Base-by-base conservation (phyloP, 2,329 filamentous ascomycete genomes). In the Apiospora hydei region DNA sequence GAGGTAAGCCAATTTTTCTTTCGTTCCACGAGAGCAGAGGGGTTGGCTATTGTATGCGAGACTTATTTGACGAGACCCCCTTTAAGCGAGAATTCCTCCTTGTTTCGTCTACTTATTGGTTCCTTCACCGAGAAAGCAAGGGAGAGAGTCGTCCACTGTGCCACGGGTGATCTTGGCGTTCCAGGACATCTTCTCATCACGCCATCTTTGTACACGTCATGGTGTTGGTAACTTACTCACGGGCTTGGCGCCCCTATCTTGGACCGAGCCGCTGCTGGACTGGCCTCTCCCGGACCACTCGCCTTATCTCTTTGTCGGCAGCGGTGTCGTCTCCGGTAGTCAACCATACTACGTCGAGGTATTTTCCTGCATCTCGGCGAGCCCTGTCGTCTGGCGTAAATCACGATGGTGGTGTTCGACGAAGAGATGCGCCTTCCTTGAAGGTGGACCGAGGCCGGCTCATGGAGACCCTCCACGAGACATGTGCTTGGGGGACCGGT, bases 401-500 rank as follows among this genome's bases (percentile, higher is more conserved):
- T 13, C 7, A 14, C n/a, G 57, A 38, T n/a, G 34, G 57, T 10
- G 57, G 4, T 6, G 21, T 38, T 13, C 57, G 4, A 34, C 57
- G 8, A n/a, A 16, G 8, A n/a, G 18, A 41, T 1, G n/a, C n/a
- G 30, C 34, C 11, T 13, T 4, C 57, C 30, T 64, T 64, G 57
- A n/a, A n/a, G 72, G 87, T 92, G 51, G 86, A 92, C 74, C 84
- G 88, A 75, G 82, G 85, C 18, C 85, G 91, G 74, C 79, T 93
- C 74, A 90, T 92, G 84, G 84, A 86, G 38, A 88, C 90, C 72
- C 84, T 93, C 16, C 92, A 93, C 79, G 79, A 89, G 72, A 92
- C 90, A 2, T 92, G 89, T 78, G 85, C 90, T 82, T 93, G 90
- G 87, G 92, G 92, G 0, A 86, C 84, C 64, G 92, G 91, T 0